phyloP scores from a whole-genome alignment of 495 filamentous ascomycete species.

The Podospora comata region DNA sequence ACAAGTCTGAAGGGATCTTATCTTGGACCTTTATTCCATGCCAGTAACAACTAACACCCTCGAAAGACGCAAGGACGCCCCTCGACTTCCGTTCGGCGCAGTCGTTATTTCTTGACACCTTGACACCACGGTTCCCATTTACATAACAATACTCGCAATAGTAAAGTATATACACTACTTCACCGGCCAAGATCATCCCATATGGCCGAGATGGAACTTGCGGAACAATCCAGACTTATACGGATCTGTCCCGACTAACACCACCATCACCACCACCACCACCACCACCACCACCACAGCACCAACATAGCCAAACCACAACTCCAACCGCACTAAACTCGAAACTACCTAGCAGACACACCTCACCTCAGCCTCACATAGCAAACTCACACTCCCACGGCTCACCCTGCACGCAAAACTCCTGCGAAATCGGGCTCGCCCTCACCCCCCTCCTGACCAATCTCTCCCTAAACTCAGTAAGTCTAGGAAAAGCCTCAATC shows the following conservation, averaged over 20 bases:
- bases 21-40: no score
- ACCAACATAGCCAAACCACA: background rate
- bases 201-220: background rate
- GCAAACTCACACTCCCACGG: slow-evolving; percentile 25
- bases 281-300: background rate
- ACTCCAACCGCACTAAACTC: background rate
- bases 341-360: background rate
- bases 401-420: slow-evolving; percentile 49
- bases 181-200: background rate
- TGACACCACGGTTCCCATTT: no score
- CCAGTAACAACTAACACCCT: no score
- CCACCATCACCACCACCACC: background rate
- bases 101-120: no score
- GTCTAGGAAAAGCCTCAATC: slow-evolving; percentile 58
- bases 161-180: background rate
- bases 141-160: background rate
- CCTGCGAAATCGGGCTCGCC: slow-evolving; percentile 56
- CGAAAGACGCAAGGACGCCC: no score
- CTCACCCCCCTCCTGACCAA: slow-evolving; percentile 61
- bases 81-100: no score
- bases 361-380: slow-evolving; percentile 1
- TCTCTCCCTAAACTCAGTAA: slow-evolving; percentile 70
- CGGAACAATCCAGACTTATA: background rate
- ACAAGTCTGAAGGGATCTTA: no score
- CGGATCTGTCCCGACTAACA: background rate